A percentile compares a stretch with the other conserved stretches of the same genome.
phyloP scores from a whole-genome alignment of 345 rosid species.

The Capsella bursapastoris region DNA sequence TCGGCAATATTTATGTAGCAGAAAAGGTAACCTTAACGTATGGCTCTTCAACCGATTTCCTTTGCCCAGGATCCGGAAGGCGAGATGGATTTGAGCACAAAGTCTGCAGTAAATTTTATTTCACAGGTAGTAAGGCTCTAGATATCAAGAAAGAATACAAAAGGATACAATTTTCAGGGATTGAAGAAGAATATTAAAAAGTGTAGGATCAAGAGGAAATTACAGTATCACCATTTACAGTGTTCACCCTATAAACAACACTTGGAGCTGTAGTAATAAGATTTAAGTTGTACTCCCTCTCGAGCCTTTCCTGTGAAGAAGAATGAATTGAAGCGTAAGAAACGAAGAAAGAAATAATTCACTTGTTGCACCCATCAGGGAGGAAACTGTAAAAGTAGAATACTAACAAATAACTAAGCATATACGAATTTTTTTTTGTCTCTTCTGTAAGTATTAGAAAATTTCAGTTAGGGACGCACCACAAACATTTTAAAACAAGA shows the following conservation, averaged over 20 bases:
- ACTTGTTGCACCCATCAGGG: too few species aligned
- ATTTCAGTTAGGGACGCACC: conserved; percentile 9
- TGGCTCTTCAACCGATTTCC: conserved; percentile 93
- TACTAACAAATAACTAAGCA: neutral
- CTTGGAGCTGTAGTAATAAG: conserved; percentile 99
- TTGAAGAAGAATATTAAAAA: conserved; percentile 13
- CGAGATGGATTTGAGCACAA: conserved; percentile 96
- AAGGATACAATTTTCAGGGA: conserved; percentile 30
- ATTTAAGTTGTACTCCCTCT: conserved; percentile 96
- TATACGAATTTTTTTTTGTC: neutral
- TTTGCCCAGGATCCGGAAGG: conserved; percentile 95
- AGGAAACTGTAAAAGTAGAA: neutral
- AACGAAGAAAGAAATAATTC: neutral
- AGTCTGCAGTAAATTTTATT: conserved; percentile 58
- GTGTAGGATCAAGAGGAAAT: conserved; percentile 53
- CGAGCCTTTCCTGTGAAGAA: conserved; percentile 89
- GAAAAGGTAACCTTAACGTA: conserved; percentile 72
- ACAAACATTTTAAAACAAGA: conserved; percentile 11
- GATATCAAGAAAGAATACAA: conserved; percentile 23
- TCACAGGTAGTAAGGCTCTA: conserved; percentile 37
- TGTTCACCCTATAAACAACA: conserved; percentile 91
- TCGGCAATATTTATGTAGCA: conserved; percentile 9
- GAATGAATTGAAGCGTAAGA: conserved; percentile 31
- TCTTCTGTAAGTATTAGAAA: conserved; percentile 3
- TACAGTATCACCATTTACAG: conserved; percentile 79